These are phyloP conservation scores for Cytospora paraplurivora DNA, from an alignment of 2,329 filamentous ascomycete genomes.

Conservation along the genomic window DNA sequence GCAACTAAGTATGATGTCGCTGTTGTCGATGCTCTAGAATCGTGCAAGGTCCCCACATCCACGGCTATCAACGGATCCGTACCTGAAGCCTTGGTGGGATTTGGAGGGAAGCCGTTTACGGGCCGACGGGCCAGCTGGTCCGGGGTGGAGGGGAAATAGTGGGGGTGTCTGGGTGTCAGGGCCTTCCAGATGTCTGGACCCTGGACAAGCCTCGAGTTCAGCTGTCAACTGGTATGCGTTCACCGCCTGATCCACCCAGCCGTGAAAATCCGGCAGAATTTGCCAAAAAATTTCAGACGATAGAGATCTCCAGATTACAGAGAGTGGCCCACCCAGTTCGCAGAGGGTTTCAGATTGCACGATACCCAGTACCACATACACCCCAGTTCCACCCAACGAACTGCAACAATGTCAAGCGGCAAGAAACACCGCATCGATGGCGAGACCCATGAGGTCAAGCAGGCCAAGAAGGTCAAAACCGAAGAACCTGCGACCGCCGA, in stretches of 20 bases:
- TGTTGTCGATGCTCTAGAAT: no score
- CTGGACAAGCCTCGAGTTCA: no score
- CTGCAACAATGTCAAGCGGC: constrained; percentile 26
- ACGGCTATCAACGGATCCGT: no score
- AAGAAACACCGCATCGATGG: constrained; percentile 29
- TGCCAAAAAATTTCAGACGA: neutral
- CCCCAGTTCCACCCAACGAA: neutral
- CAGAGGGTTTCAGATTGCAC: neutral
- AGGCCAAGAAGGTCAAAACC: constrained; percentile 28
- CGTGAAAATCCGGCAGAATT: neutral
- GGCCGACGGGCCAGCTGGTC: no score
- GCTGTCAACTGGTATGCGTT: neutral
- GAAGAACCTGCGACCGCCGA: neutral
- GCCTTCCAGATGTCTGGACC: no score
- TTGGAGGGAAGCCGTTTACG: no score
- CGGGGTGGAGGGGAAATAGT: no score
- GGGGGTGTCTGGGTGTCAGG: no score
- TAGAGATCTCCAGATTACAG: neutral
- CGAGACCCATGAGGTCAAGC: constrained; percentile 26
- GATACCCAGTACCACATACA: neutral
- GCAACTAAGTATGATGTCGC: no score
- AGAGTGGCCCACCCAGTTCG: neutral
- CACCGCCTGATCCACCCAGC: neutral
- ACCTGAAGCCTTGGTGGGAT: no score
- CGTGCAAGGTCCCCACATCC: no score